phyloP scores from a whole-genome alignment of 73 alveolate species.

The Stentor roeselii region DNA sequence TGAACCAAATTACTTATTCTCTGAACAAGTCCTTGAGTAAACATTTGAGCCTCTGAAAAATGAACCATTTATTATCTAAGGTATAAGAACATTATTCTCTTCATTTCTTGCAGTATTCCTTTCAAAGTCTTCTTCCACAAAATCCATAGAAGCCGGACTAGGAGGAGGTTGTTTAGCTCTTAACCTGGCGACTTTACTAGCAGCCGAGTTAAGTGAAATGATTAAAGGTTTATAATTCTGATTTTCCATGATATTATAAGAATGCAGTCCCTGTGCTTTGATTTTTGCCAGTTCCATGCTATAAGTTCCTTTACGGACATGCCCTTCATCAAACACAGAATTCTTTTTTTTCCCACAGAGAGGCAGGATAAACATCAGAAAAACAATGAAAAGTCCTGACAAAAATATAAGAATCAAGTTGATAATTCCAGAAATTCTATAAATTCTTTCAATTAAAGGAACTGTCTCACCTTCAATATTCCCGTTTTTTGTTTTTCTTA shows the following conservation, averaged over 20 bases:
- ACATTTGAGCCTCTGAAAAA: too few relatives aligned
- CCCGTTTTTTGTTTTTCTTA: too few relatives aligned
- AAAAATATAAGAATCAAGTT: background rate
- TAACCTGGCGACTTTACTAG: background rate
- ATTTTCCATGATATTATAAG: background rate
- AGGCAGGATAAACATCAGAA: background rate
- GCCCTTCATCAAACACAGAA: background rate
- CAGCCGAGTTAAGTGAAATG: background rate
- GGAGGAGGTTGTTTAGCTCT: too few relatives aligned
- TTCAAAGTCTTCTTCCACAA: too few relatives aligned
- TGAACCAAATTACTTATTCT: too few relatives aligned
- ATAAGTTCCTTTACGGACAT: background rate
- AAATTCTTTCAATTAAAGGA: background rate
- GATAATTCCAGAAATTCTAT: background rate
- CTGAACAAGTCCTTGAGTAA: too few relatives aligned
- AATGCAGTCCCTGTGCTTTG: background rate
- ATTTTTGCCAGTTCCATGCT: background rate
- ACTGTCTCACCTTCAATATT: too few relatives aligned
- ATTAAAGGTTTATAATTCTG: background rate
- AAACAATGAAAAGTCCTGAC: background rate
- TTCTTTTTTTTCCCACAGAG: background rate
- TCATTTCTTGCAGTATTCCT: too few relatives aligned
- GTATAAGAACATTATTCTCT: too few relatives aligned
- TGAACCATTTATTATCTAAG: too few relatives aligned
- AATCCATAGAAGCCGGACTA: too few relatives aligned